Base-by-base conservation (phyloP, 495 filamentous ascomycete genomes). In the Penicillium cataractarum region DNA sequence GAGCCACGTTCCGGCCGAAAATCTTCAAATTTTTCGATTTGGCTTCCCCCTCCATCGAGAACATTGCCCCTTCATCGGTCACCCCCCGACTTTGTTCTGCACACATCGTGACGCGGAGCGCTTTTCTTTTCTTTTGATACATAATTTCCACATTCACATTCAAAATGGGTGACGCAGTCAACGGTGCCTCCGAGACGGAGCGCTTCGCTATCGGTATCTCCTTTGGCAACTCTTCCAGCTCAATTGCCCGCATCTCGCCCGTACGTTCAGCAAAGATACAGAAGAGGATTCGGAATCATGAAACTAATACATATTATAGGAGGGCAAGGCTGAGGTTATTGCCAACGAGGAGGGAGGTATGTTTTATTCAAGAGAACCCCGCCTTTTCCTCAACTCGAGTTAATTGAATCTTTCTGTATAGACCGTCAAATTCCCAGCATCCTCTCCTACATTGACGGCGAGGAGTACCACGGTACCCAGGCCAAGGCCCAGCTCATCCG, bases 261-360 rank as follows among this genome's bases (percentile, higher is more conserved):
- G 86, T 89, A 82, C 59, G 87, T 76, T n/a, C 44, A 17, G 12
- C 26, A 24, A 40, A 51, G 19, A 51, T 31, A 32, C 22, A 44
- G 37, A 13, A 13, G 17, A 59, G 22, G 22, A 15, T 39, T 35
- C 17, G 19, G 12, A 2, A n/a, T 33, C 55, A 44, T 44, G 58
- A 64, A 21, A 72, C 66, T 65, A 48, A 61, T 22, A 50, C 26
- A 26, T 15, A n/a, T 40, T 70, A 64, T 68, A 89, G 82, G 95
- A 98, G 68, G 94, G 93, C 76, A 96, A 94, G 80, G 89, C 92
- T 63, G 92, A 97, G 74, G 94, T 99, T 69, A 98, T 99, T 77
- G 95, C 96, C 61, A 98, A 99, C 78, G 96, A 99, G 79, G 95
- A 98, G 78, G 95, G 95, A 85, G 92, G 92, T 95, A 73, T 73